phyloP scores from a whole-genome alignment of 2,329 filamentous ascomycete species.

The Zalaria obscura region DNA sequence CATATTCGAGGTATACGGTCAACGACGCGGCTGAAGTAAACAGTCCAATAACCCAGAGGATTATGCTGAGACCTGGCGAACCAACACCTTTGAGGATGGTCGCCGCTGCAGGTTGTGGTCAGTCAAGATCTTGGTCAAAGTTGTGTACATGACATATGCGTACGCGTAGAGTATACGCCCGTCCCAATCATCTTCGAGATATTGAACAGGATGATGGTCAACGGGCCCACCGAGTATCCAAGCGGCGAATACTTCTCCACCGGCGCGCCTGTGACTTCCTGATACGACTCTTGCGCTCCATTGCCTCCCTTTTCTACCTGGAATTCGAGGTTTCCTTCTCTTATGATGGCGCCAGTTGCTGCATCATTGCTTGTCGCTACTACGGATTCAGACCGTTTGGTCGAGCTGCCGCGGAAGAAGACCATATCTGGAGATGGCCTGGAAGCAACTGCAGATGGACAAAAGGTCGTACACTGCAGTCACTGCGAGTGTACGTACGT shows the following conservation, averaged over 20 bases:
- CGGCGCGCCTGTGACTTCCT: slow-evolving; percentile 48
- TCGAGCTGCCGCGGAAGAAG: neutral
- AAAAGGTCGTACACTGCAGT: too few relatives aligned
- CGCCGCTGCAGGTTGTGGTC: slow-evolving; percentile 27
- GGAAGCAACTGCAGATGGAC: too few relatives aligned
- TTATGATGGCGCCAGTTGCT: neutral
- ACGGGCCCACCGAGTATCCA: slow-evolving; percentile 42
- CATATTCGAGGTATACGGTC: slow-evolving; percentile 48
- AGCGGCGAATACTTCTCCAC: slow-evolving; percentile 45
- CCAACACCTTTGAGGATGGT: slow-evolving; percentile 45
- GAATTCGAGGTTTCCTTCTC: slow-evolving; percentile 29
- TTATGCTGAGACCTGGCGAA: slow-evolving; percentile 46
- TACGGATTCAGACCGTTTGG: slow-evolving; percentile 1
- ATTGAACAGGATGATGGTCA: slow-evolving; percentile 47
- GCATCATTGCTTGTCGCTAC: neutral
- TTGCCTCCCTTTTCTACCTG: slow-evolving; percentile 34
- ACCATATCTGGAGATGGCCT: too few relatives aligned
- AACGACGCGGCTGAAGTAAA: slow-evolving; percentile 35
- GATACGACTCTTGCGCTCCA: slow-evolving; percentile 36
- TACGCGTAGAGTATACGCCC: slow-evolving; percentile 51
- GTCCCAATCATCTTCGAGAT: slow-evolving; percentile 49
- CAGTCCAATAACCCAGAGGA: slow-evolving; percentile 33
- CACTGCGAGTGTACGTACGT: too few relatives aligned
- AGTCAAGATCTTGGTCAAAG: too few relatives aligned
- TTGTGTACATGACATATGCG: slow-evolving; percentile 13